phyloP scores from a whole-genome alignment of 148 eudicot species.

The Mesembryanthemum crystallinum region DNA sequence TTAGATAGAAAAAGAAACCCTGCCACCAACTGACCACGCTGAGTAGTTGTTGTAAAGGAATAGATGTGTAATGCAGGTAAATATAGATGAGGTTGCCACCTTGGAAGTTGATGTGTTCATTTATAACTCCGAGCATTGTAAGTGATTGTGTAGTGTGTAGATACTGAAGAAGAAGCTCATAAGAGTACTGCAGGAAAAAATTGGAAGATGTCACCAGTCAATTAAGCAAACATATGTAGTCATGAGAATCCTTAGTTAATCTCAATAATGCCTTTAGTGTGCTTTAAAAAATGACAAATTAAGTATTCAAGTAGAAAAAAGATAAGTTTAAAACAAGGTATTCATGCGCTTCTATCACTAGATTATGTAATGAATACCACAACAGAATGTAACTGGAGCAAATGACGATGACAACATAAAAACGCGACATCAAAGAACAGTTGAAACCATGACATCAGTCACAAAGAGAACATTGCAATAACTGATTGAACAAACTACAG shows the following conservation, averaged over 20 bases:
- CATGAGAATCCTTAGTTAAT: background rate
- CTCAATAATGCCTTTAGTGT: background rate
- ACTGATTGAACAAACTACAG: background rate
- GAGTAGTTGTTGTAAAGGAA: background rate
- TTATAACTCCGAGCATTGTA: slow-evolving; percentile 89
- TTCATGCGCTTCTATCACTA: background rate
- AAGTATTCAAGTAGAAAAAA: background rate
- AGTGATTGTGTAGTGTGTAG: slow-evolving; percentile 74
- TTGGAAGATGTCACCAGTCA: slow-evolving; percentile 19
- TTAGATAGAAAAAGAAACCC: slow-evolving; percentile 13
- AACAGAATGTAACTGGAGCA: too few relatives aligned
- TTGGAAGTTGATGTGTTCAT: slow-evolving; percentile 93
- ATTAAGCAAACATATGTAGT: background rate
- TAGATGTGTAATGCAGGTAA: background rate
- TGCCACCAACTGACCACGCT: background rate
- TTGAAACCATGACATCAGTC: background rate
- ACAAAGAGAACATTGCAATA: background rate
- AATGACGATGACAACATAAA: background rate
- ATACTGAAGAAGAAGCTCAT: slow-evolving; percentile 85
- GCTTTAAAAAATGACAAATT: background rate
- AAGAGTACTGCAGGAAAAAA: slow-evolving; percentile 61
- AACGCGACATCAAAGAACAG: background rate
- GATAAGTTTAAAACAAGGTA: background rate
- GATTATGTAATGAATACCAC: background rate
- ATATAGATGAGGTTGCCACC: slow-evolving; percentile 36